phyloP scores from a whole-genome alignment of 2,329 filamentous ascomycete genomes.

The Eutypa lata region DNA sequence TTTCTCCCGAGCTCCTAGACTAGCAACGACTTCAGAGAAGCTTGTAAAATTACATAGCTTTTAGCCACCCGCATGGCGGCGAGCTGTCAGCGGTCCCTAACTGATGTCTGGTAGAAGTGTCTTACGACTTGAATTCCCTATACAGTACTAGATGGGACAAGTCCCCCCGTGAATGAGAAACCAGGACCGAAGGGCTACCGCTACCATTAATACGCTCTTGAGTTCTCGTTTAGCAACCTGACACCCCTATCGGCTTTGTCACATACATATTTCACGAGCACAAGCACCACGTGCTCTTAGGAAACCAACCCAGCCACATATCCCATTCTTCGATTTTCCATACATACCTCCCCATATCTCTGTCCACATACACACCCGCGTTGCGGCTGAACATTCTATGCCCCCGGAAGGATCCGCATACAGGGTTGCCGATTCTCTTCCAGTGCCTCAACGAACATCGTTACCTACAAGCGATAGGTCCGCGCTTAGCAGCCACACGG shows the following conservation, averaged over 20 bases:
- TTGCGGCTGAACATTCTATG: not conserved
- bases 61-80: not conserved
- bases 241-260: not conserved
- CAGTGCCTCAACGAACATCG: not conserved
- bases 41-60: not conserved
- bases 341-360: not conserved
- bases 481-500: not conserved
- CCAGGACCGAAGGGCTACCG: not conserved
- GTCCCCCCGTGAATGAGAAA: not conserved
- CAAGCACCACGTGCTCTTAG: not conserved
- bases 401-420: not conserved
- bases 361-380: not conserved
- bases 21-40: not conserved
- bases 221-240: not conserved
- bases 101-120: not conserved
- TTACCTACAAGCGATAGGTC: not conserved
- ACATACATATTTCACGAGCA: not conserved
- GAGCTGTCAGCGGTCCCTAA: not conserved
- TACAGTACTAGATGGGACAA: not conserved
- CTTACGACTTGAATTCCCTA: not conserved
- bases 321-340: not conserved
- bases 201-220: not conserved
- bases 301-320: not conserved
- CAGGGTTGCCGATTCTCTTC: not conserved
- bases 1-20: not conserved